Percentiles rank a stretch among this genome's conserved stretches.
Evolutionary conservation across 176 grass and related monocot genomes (phyloP).

Genomic region (Eleusine indica): DNA sequence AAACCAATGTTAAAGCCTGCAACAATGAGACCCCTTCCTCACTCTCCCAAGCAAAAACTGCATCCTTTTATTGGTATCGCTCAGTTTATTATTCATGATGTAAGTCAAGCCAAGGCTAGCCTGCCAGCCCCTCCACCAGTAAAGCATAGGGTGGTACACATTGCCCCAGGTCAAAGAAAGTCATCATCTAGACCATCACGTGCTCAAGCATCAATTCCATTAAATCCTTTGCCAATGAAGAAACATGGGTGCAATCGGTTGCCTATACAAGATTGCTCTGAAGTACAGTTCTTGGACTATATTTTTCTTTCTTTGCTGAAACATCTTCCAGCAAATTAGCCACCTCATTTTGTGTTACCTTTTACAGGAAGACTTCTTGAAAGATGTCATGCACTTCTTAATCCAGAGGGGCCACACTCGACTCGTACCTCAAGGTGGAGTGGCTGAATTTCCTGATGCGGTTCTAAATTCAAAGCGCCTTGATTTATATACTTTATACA

Average conservation of each 20-base stretch:
- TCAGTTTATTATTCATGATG: constrained; percentile 29
- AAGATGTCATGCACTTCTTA: constrained; percentile 79
- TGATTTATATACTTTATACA: constrained; percentile 84
- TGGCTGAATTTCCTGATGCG: constrained; percentile 72
- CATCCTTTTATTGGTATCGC: constrained; percentile 46
- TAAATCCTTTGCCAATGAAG: constrained; percentile 77
- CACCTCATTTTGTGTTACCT: neutral
- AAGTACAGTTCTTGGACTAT: constrained; percentile 46
- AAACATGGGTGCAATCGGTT: constrained; percentile 65
- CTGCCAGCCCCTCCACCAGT: constrained; percentile 35
- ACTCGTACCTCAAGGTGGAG: constrained; percentile 71
- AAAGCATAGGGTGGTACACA: constrained; percentile 41
- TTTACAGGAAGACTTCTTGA: constrained; percentile 74
- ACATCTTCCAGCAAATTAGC: constrained; percentile 15
- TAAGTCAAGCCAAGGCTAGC: constrained; percentile 34
- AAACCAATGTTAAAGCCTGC: constrained; percentile 44
- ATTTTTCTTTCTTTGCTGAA: constrained; percentile 2
- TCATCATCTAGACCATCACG: constrained; percentile 24
- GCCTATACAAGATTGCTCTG: constrained; percentile 52
- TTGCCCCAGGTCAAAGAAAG: constrained; percentile 44
- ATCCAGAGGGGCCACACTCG: constrained; percentile 57
- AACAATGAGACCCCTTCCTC: constrained; percentile 69
- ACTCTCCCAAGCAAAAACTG: constrained; percentile 47
- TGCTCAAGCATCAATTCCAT: constrained; percentile 31
- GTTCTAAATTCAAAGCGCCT: constrained; percentile 78